Conservation (phyloP, 2,329 filamentous ascomycete species). For the Juglanconis juglandina region DNA sequence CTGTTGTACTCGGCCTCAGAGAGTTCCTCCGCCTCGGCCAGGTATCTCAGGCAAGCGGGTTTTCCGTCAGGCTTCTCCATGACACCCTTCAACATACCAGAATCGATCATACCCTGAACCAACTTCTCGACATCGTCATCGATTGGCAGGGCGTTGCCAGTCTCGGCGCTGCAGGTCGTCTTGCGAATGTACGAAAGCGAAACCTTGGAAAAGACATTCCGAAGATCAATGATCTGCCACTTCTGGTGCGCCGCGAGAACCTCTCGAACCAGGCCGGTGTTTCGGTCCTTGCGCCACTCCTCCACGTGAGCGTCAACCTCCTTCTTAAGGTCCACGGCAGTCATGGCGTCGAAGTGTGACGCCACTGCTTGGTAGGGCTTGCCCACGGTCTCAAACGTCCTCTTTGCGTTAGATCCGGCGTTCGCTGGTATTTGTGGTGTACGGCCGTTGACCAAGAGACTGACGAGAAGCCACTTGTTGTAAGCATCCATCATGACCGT, state of each 20-base stretch:
- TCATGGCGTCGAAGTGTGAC: constrained; percentile 58
- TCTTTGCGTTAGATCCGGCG: constrained; percentile 50
- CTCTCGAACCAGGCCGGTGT: constrained; percentile 65
- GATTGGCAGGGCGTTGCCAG: constrained; percentile 39
- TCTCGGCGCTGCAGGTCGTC: constrained; percentile 53
- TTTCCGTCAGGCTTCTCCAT: constrained; percentile 43
- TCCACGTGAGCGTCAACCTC: constrained; percentile 53
- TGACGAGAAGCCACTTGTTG: constrained; percentile 83
- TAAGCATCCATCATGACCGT: constrained; percentile 84
- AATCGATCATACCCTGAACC: constrained; percentile 53
- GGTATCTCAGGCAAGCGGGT: constrained; percentile 50
- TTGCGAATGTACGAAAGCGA: constrained; percentile 51
- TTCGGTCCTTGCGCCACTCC: constrained; percentile 70
- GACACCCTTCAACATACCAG: constrained; percentile 49
- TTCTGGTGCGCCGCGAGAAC: constrained; percentile 69
- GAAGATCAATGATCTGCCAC: constrained; percentile 71
- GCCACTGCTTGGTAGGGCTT: constrained; percentile 71
- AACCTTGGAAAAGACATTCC: constrained; percentile 64
- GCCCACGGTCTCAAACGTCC: constrained; percentile 54
- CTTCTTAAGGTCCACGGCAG: constrained; percentile 56
- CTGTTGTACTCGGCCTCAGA: constrained; percentile 49
- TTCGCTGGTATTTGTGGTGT: constrained; percentile 53
- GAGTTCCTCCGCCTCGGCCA: constrained; percentile 37
- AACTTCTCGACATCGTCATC: constrained; percentile 44
- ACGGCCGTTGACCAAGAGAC: constrained; percentile 67